Base-by-base conservation (phyloP, 495 filamentous ascomycete species). In the Bryoglossum gracile region DNA sequence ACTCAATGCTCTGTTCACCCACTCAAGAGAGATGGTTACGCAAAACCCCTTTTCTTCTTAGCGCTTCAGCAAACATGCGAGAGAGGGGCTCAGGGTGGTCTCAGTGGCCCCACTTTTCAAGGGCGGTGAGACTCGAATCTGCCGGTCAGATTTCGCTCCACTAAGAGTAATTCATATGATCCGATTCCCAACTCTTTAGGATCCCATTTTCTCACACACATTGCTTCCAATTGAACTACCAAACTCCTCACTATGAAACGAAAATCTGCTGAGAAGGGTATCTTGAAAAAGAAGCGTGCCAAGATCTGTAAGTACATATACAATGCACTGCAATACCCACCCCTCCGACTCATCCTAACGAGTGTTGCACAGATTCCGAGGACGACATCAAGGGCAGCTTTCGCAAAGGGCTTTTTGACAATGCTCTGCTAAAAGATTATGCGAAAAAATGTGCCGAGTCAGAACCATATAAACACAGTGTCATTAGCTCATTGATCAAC, bases 381-480 rank as follows among this genome's bases (percentile, higher is more conserved):
- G 57, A 56, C 34, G 49, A 60, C 13, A 36, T 53, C 13, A 46
- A 51, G n/a, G 51, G 55, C 21, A 34, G 74, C 39, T 95, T 97
- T 62, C 81, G 84, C 28, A 73, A 83, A 43, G 84, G 80, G 4
- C 74, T 95, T 13, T 92, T 95, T 62, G 83, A 86, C 44, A 62
- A 79, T 39, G 58, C 73, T 35, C 74, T 83, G 42, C 73, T 86
- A 43, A 61, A 80, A 54, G 73, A 77, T 55, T 90, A 94, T 58
- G 81, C 78, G 4, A 65, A 74, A 32, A 67, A 73, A 60, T 94
- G 94, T 67, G 76, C 80, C 46, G 61, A 73, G 30, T 94, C 89
- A 11, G 62, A 70, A 41, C 89, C 89, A 3, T 98, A 97, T 70
- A 87, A 87, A 52, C 90, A 98, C 67, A 83, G 83, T 56, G 89